phyloP scores from a whole-genome alignment of 1,284 basidiomycete genomes.

The Inonotus hispidus region DNA sequence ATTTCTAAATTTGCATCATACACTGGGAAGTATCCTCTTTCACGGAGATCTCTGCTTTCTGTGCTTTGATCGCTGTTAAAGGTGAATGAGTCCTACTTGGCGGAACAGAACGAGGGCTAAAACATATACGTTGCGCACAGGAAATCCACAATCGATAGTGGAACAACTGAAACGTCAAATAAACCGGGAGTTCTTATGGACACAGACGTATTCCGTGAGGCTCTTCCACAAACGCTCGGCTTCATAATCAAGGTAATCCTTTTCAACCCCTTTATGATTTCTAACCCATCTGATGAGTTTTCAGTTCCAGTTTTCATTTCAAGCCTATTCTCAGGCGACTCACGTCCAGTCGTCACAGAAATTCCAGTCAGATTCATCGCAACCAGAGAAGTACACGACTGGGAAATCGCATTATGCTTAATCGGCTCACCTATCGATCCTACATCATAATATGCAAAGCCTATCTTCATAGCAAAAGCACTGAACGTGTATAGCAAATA shows the following conservation, averaged over 20 bases:
- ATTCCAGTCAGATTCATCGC: slow-evolving; percentile 21
- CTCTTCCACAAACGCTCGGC: slow-evolving; percentile 12
- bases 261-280: not conserved
- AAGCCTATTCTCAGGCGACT: not conserved
- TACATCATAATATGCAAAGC: not conserved
- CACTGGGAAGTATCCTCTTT: slow-evolving; percentile 16
- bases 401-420: slow-evolving; percentile 22
- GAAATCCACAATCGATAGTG: not conserved
- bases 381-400: slow-evolving; percentile 15
- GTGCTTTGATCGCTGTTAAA: slow-evolving; percentile 14
- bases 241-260: slow-evolving; percentile 13
- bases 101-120: too few relatives aligned
- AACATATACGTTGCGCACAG: not conserved
- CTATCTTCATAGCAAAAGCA: not conserved
- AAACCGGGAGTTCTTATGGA: not conserved
- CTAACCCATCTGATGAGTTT: not conserved
- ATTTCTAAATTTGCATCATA: not conserved
- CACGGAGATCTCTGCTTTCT: slow-evolving; percentile 17
- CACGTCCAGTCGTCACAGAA: slow-evolving; percentile 13
- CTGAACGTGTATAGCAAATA: not conserved
- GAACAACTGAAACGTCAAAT: slow-evolving; percentile 3
- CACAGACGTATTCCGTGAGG: slow-evolving; percentile 13
- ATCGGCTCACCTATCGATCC: slow-evolving; percentile 12
- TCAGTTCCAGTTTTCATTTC: not conserved
- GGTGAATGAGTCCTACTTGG: not conserved